Conservation (phyloP, 78 protist species). For the Guillardia theta region DNA sequence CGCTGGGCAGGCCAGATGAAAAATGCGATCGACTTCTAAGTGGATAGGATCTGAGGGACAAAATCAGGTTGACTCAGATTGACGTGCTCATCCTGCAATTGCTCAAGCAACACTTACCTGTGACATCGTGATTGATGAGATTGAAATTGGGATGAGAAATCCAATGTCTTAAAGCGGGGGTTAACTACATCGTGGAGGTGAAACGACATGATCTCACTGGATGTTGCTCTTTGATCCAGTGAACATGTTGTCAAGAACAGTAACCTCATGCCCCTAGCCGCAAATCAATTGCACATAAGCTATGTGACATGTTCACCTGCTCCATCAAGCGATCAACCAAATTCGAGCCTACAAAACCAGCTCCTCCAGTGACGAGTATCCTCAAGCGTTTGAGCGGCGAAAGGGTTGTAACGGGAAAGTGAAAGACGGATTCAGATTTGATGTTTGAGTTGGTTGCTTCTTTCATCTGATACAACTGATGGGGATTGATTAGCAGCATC, state of each 20-base stretch:
- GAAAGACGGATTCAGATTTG: neutral
- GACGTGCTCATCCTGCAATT: neutral
- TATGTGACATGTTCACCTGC: slow-evolving; percentile 40
- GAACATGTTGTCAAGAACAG: slow-evolving; percentile 50
- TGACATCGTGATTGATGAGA: slow-evolving; percentile 59
- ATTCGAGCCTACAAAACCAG: slow-evolving; percentile 86
- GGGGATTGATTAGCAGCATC: too few relatives aligned
- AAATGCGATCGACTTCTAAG: slow-evolving; percentile 68
- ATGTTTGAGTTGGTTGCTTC: too few relatives aligned
- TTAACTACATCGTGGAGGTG: neutral
- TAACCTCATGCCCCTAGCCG: neutral
- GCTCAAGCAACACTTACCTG: neutral
- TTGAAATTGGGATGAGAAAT: slow-evolving; percentile 62
- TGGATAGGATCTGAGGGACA: neutral
- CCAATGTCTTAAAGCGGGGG: neutral
- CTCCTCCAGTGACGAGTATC: slow-evolving; percentile 76
- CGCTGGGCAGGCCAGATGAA: slow-evolving; percentile 85
- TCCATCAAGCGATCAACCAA: slow-evolving; percentile 64
- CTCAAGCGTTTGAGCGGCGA: neutral
- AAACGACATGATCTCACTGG: neutral
- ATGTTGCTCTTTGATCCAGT: slow-evolving; percentile 48
- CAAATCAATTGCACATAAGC: slow-evolving; percentile 24
- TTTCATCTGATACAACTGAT: too few relatives aligned
- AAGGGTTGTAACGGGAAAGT: neutral
- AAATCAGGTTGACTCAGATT: neutral